Percentiles rank a stretch among this genome's conserved stretches.
phyloP scores from a whole-genome alignment of 2,329 filamentous ascomycete genomes.

The Aureobasidium sp. region DNA sequence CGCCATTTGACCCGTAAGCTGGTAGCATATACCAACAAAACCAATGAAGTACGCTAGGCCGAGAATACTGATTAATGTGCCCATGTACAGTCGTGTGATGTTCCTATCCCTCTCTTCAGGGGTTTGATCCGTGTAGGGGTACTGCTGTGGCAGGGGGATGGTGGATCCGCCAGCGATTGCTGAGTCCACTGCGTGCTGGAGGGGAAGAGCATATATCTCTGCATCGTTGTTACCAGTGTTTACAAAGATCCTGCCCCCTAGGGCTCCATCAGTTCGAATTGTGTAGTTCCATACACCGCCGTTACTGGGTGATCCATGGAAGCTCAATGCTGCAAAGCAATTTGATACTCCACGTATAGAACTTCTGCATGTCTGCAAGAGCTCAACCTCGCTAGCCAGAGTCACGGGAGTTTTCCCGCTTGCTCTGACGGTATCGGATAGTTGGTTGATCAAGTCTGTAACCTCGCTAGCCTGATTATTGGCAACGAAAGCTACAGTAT shows the following conservation, averaged over 20 bases:
- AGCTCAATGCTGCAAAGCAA: slow-evolving; percentile 68
- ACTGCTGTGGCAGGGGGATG: slow-evolving; percentile 47
- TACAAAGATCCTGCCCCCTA: slow-evolving; percentile 58
- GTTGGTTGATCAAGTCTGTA: slow-evolving; percentile 55
- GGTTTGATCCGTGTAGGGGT: slow-evolving; percentile 67
- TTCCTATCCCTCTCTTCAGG: slow-evolving; percentile 55
- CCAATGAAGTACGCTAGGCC: slow-evolving; percentile 72
- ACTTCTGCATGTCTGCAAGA: slow-evolving; percentile 54
- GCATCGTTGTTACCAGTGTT: slow-evolving; percentile 60
- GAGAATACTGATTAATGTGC: slow-evolving; percentile 64
- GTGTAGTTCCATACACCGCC: slow-evolving; percentile 82
- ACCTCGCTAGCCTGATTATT: slow-evolving; percentile 63
- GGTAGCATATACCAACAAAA: slow-evolving; percentile 75
- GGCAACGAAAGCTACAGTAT: slow-evolving; percentile 71
- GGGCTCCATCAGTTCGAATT: slow-evolving; percentile 63
- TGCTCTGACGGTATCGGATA: slow-evolving; percentile 50
- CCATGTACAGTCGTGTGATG: slow-evolving; percentile 64
- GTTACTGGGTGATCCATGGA: slow-evolving; percentile 66
- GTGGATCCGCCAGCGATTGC: slow-evolving; percentile 54
- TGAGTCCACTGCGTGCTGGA: slow-evolving; percentile 70
- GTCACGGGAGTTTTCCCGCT: slow-evolving; percentile 52
- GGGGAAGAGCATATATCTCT: slow-evolving; percentile 67
- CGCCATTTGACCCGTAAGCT: slow-evolving; percentile 78
- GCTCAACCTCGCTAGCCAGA: slow-evolving; percentile 46
- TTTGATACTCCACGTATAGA: slow-evolving; percentile 52